These are phyloP conservation scores for Skeletonema potamos DNA, from an alignment of 108 stramenopile genomes.

Conservation along the genomic window DNA sequence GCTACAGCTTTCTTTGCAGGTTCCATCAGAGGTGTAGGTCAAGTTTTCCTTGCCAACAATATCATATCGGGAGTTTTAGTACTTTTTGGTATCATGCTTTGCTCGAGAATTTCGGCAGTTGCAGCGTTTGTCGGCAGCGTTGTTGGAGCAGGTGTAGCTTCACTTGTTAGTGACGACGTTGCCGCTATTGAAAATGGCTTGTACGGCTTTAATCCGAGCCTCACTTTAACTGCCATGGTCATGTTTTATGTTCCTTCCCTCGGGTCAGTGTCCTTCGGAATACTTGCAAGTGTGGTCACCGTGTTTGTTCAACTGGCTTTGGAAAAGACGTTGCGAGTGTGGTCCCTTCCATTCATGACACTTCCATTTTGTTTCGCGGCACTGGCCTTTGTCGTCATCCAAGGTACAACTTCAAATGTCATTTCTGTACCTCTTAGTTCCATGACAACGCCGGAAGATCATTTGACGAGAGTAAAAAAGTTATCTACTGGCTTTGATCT, in stretches of 20 bases:
- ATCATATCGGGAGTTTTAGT: slow-evolving; percentile 28
- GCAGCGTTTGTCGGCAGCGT: slow-evolving; percentile 32
- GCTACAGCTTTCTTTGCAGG: slow-evolving; percentile 39
- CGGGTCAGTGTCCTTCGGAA: slow-evolving; percentile 4
- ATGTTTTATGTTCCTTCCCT: slow-evolving; percentile 41
- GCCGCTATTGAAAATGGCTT: slow-evolving; percentile 30
- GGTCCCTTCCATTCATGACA: slow-evolving; percentile 49
- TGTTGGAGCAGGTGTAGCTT: slow-evolving; percentile 19
- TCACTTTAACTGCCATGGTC: slow-evolving; percentile 36
- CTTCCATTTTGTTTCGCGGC: slow-evolving; percentile 41
- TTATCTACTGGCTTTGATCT: slow-evolving; percentile 34
- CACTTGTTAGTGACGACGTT: slow-evolving; percentile 8
- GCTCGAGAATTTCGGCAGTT: slow-evolving; percentile 34
- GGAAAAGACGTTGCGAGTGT: slow-evolving; percentile 19
- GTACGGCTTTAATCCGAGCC: slow-evolving; percentile 40
- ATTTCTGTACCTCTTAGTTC: slow-evolving; percentile 43
- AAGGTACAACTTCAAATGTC: slow-evolving; percentile 37
- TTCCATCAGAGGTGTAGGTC: slow-evolving; percentile 40
- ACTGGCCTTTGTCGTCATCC: slow-evolving; percentile 34
- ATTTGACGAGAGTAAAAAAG: slow-evolving; percentile 12
- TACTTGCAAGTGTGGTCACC: slow-evolving; percentile 31
- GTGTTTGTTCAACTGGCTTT: slow-evolving; percentile 38
- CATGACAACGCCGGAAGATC: slow-evolving; percentile 51
- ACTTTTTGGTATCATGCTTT: slow-evolving; percentile 27
- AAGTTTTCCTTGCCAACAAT: slow-evolving; percentile 46